Evolutionary conservation across 2,329 filamentous ascomycete genomes (phyloP), one percentile per base, ranked within the genome.

Genomic region (Trichothecium roseum): DNA sequence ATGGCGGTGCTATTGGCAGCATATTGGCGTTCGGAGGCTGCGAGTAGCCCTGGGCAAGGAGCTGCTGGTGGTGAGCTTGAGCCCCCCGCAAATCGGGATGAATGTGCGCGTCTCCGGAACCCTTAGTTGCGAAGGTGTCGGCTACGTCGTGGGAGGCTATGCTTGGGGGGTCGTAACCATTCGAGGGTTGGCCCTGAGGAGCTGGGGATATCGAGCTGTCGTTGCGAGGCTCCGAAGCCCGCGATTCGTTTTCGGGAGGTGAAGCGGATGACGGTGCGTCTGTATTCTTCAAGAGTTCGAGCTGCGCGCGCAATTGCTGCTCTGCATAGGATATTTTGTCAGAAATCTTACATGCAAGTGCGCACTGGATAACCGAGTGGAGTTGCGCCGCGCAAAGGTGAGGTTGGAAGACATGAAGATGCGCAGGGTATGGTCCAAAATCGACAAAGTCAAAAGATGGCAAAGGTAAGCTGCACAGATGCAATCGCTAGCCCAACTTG

Each of bases 1-100:
- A 41, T 18, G 56, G 51, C 35, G 55, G 47, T 39, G 45, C 51
- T 37, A 60, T 52, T 30, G 58, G 52, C 54, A 63, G 62, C 59
- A 63, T 62, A 30, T 42, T 50, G 33, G 54, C 42, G 40, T 40
- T 37, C 18, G 41, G 36, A 22, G 9, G 49, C 45, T 15, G 30
- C 12, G 15, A 15, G 13, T 31, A 12, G 12, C 8, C n/a, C 15
- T 16, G 30, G 16, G n/a, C 13, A 10, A 15, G 29, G 10, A 15
- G 29, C 29, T 31, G 29, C 22, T 39, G 18, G 32, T 34, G 17
- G 37, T 18, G 35, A 34, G 40, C 29, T 30, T 42, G 39, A 38
- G 50, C 47, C 28, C 51, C 59, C 46, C 66, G 60, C 30, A 70
- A 55, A 36, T 69, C 64, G 15, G 66, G 66, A 40, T 70, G 65